phyloP scores from a whole-genome alignment of 495 filamentous ascomycete species.

The Neurospora sp. region DNA sequence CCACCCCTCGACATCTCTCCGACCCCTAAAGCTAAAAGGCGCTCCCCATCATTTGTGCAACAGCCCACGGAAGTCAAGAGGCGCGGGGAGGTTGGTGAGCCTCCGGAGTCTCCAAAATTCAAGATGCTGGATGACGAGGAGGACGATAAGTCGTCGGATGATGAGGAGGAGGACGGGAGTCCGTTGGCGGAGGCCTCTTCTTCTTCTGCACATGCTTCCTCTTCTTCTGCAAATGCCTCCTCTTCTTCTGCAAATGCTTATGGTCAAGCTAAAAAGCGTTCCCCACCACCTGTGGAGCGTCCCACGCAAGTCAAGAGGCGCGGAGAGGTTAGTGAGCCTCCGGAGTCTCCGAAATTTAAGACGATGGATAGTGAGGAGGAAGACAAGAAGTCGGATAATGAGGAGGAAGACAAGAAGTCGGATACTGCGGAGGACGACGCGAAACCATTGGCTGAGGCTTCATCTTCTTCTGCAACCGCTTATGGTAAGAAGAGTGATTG shows the following conservation, averaged over 20 bases:
- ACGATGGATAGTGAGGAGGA: not conserved
- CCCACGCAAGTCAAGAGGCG: not conserved
- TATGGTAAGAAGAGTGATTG: not conserved
- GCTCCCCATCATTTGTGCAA: not conserved
- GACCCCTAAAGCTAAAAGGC: not conserved
- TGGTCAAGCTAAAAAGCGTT: not conserved
- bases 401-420: not conserved
- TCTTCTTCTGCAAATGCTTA: not conserved
- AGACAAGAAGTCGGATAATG: not conserved
- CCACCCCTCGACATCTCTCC: not conserved
- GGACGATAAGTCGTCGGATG: not conserved
- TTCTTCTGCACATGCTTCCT: not conserved
- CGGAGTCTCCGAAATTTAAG: not conserved
- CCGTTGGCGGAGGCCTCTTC: not conserved
- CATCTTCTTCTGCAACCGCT: not conserved
- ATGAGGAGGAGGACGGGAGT: not conserved
- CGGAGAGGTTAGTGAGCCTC: not conserved
- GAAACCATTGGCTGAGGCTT: not conserved
- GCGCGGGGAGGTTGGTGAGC: not conserved
- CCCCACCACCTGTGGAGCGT: not conserved
- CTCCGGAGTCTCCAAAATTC: not conserved
- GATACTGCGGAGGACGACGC: not conserved
- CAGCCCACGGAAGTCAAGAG: not conserved
- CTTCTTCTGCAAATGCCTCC: not conserved
- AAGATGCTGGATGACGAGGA: not conserved